These are phyloP conservation scores for Tilletia walkeri DNA, from an alignment of 1,284 basidiomycete species.

Conservation along the genomic window DNA sequence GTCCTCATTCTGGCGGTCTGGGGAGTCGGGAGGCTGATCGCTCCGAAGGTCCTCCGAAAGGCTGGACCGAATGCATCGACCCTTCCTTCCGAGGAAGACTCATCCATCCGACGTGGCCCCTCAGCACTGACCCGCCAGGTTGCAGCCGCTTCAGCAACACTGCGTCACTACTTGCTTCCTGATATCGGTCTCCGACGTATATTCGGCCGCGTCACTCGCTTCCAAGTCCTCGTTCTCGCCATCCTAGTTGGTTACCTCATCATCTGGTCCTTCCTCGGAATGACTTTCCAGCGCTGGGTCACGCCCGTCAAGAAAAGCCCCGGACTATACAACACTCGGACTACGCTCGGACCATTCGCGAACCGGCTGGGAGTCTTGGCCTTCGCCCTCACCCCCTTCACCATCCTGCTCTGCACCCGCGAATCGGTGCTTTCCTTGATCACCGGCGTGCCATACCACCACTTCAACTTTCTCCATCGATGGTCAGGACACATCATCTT, in stretches of 20 bases:
- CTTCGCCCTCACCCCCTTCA: constrained; percentile 26
- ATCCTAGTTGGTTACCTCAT: constrained; percentile 22
- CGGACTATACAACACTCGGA: constrained; percentile 25
- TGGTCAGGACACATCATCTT: constrained; percentile 33
- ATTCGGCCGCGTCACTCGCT: constrained; percentile 24
- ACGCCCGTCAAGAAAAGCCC: constrained; percentile 27
- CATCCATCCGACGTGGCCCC: not conserved
- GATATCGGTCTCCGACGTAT: constrained; percentile 1
- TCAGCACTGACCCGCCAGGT: not conserved
- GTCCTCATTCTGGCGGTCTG: constrained; percentile 17
- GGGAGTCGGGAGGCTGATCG: constrained; percentile 2
- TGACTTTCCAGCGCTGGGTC: constrained; percentile 22
- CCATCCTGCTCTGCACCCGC: constrained; percentile 25
- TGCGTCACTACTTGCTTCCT: constrained; percentile 20
- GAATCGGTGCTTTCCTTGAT: constrained; percentile 25
- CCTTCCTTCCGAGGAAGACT: not conserved
- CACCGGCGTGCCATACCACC: constrained; percentile 31
- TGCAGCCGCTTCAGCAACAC: not conserved
- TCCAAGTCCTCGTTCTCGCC: constrained; percentile 25
- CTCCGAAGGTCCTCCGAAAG: not conserved
- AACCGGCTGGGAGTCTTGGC: constrained; percentile 28
- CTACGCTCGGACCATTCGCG: constrained; percentile 25
- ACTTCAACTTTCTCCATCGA: constrained; percentile 34
- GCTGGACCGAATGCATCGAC: not conserved
- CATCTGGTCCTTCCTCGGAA: constrained; percentile 25